Percentiles rank a stretch among this genome's conserved stretches.
phyloP scores from a whole-genome alignment of 2,329 filamentous ascomycete species.

The Orbilia ellipsospora region DNA sequence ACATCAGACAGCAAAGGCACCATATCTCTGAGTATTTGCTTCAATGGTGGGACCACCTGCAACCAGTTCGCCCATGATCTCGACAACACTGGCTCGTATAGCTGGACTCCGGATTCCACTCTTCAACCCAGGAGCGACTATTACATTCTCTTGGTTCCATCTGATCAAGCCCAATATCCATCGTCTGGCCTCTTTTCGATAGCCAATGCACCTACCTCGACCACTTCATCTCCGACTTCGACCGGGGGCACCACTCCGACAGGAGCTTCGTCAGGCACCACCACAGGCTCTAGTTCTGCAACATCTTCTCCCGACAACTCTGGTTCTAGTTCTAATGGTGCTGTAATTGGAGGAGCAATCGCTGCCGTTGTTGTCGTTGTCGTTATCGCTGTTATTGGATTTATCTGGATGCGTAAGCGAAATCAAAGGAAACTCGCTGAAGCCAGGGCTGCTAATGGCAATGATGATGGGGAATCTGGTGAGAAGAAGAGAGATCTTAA shows the following conservation, averaged over 20 bases:
- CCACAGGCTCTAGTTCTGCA: not conserved
- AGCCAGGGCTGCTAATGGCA: slow-evolving; percentile 13
- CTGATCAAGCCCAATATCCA: not conserved
- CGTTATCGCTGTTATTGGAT: slow-evolving; percentile 28
- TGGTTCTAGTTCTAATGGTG: slow-evolving; percentile 40
- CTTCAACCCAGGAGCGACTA: slow-evolving; percentile 6
- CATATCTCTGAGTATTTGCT: slow-evolving; percentile 17
- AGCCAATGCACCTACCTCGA: not conserved
- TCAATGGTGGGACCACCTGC: slow-evolving; percentile 2
- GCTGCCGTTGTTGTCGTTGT: slow-evolving; percentile 44
- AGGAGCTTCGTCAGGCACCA: not conserved
- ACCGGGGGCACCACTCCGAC: not conserved
- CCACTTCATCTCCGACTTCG: slow-evolving; percentile 12
- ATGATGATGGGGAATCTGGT: slow-evolving; percentile 39
- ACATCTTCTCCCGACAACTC: not conserved
- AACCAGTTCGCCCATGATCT: not conserved
- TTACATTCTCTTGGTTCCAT: slow-evolving; percentile 20
- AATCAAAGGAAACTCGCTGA: slow-evolving; percentile 51
- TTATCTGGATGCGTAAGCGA: slow-evolving; percentile 53
- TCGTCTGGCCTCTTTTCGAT: slow-evolving; percentile 6
- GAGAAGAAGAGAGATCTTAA: slow-evolving; percentile 25
- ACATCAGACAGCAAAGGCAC: not conserved
- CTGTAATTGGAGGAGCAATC: slow-evolving; percentile 45
- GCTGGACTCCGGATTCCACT: slow-evolving; percentile 18
- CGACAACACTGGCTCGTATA: slow-evolving; percentile 13